Percentiles rank a stretch among this genome's conserved stretches.
phyloP scores from a whole-genome alignment of 176 grass and related monocot genomes.

The Miscanthus lutarioriparius region DNA sequence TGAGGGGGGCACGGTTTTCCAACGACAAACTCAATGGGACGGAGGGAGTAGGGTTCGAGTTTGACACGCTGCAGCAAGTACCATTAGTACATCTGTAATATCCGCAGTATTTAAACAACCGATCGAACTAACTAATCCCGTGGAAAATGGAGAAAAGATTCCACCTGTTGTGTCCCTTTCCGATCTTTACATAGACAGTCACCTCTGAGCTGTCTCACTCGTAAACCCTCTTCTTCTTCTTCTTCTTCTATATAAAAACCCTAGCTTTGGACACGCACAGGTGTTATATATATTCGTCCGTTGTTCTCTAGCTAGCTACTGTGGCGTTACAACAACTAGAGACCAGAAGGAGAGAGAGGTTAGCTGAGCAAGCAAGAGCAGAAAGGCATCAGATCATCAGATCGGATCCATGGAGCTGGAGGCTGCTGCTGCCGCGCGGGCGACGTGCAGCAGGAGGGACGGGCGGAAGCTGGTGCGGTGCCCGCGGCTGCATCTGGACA shows the following conservation, averaged over 20 bases:
- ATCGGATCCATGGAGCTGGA: slow-evolving; percentile 44
- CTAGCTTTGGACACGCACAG: slow-evolving; percentile 34
- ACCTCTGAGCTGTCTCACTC: slow-evolving; percentile 64
- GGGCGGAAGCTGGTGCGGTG: slow-evolving; percentile 63
- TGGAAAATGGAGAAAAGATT: slow-evolving; percentile 40
- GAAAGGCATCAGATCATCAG: not conserved
- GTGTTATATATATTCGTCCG: not conserved
- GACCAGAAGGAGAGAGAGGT: not conserved
- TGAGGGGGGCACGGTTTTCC: too few species aligned
- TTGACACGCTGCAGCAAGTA: slow-evolving; percentile 12
- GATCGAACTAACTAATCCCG: slow-evolving; percentile 46
- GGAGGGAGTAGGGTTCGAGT: slow-evolving; percentile 1
- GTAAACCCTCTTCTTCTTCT: slow-evolving; percentile 9
- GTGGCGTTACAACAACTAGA: not conserved
- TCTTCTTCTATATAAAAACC: slow-evolving; percentile 45
- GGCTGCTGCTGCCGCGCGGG: slow-evolving; percentile 24
- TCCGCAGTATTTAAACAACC: slow-evolving; percentile 37
- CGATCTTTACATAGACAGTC: slow-evolving; percentile 43
- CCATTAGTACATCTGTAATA: not conserved
- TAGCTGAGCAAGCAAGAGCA: not conserved
- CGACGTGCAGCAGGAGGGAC: slow-evolving; percentile 29
- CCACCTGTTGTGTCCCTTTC: slow-evolving; percentile 38
- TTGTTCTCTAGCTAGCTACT: slow-evolving; percentile 22
- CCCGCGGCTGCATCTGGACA: slow-evolving; percentile 58
- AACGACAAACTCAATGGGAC: too few species aligned